These are phyloP conservation scores for Candida neerlandica DNA, from an alignment of 1,139 yeast species.

Conservation along the genomic window DNA sequence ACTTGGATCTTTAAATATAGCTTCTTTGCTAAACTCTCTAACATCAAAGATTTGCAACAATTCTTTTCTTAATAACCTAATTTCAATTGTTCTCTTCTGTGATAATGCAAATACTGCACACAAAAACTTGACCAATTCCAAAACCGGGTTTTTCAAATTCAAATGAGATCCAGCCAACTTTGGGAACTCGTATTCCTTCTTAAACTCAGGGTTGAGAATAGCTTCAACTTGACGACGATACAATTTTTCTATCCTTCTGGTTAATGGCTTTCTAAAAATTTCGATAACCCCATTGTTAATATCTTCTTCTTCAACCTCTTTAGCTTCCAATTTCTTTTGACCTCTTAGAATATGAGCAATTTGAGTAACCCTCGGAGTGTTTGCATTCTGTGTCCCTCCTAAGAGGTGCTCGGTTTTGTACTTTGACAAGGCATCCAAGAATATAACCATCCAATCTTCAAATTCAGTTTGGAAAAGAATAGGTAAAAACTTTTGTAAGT, in stretches of 20 bases:
- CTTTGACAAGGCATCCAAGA: slow-evolving; percentile 69
- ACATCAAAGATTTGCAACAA: slow-evolving; percentile 73
- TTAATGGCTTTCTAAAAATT: slow-evolving; percentile 62
- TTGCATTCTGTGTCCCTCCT: slow-evolving; percentile 30
- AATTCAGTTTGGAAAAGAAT: slow-evolving; percentile 76
- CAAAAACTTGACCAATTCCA: slow-evolving; percentile 76
- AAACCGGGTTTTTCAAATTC: slow-evolving; percentile 65
- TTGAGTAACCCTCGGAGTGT: slow-evolving; percentile 70
- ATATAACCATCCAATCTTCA: slow-evolving; percentile 81
- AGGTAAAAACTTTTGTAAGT: slow-evolving; percentile 75
- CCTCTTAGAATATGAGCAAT: slow-evolving; percentile 56
- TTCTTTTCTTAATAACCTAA: slow-evolving; percentile 73
- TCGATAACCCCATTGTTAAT: slow-evolving; percentile 46
- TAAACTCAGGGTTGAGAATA: slow-evolving; percentile 65
- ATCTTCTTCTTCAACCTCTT: slow-evolving; percentile 31
- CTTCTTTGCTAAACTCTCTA: slow-evolving; percentile 80
- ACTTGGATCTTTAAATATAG: slow-evolving; percentile 77
- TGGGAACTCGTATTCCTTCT: slow-evolving; percentile 72
- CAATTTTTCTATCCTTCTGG: slow-evolving; percentile 67
- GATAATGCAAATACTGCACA: slow-evolving; percentile 76
- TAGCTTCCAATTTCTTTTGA: slow-evolving; percentile 37
- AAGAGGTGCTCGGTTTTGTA: slow-evolving; percentile 48
- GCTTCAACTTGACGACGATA: slow-evolving; percentile 72
- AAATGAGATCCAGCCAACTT: slow-evolving; percentile 69
- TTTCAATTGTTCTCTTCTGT: slow-evolving; percentile 65